Evolutionary conservation across 2,329 filamentous ascomycete species (phyloP).

Genomic region (Aspergillus cejpii): DNA sequence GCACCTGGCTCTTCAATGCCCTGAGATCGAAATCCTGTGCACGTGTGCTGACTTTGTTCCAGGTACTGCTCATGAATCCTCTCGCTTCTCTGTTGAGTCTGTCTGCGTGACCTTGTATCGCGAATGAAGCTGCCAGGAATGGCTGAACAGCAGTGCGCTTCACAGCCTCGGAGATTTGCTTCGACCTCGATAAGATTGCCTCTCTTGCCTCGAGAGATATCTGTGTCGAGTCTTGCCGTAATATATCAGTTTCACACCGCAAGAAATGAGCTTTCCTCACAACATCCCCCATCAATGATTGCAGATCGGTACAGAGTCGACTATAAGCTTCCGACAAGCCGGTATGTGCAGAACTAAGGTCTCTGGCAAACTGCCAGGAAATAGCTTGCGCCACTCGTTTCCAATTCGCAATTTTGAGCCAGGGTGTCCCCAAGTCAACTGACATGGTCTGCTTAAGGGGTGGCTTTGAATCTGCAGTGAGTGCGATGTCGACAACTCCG

Average conservation of each 20-base stretch:
- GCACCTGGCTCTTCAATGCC: constrained; percentile 24
- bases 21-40: constrained; percentile 20
- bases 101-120: constrained; percentile 26
- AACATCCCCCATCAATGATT: constrained; percentile 34
- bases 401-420: constrained; percentile 44
- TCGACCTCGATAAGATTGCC: constrained; percentile 28
- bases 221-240: constrained; percentile 23
- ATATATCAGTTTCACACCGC: constrained; percentile 24
- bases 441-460: constrained; percentile 31
- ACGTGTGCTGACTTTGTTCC: constrained; percentile 23
- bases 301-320: constrained; percentile 36
- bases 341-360: constrained; percentile 35
- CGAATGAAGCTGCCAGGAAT: constrained; percentile 28
- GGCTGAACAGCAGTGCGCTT: constrained; percentile 27
- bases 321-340: constrained; percentile 34
- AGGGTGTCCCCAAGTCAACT: constrained; percentile 43
- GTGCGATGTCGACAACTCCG: constrained; percentile 45
- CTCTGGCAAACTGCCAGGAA: constrained; percentile 32
- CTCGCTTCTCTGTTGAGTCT: constrained; percentile 25
- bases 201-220: constrained; percentile 20
- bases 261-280: constrained; percentile 32
- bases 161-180: constrained; percentile 30
- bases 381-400: constrained; percentile 36
- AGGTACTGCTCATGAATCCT: constrained; percentile 24
- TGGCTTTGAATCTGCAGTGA: constrained; percentile 36